Conservation (phyloP, 352 stramenopile genomes). For the Pythium monospermum region DNA sequence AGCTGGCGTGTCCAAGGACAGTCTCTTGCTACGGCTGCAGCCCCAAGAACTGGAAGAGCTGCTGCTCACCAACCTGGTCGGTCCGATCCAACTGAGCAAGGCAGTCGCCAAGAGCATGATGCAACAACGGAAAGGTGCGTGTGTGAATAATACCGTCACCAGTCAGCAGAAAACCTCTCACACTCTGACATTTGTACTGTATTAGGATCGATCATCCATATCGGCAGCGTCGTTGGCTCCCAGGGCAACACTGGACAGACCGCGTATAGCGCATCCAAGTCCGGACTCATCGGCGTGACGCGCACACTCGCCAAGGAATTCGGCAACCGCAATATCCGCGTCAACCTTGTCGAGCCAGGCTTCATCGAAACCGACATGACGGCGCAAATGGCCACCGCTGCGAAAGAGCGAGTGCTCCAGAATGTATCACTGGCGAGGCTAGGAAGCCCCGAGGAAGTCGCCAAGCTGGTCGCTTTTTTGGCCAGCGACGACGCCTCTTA, state of each 20-base stretch:
- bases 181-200: background rate
- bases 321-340: constrained; percentile 73
- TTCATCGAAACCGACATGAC: constrained; percentile 87
- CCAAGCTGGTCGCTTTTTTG: constrained; percentile 76
- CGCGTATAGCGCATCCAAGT: constrained; percentile 81
- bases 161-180: constrained; percentile 27
- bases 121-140: constrained; percentile 40
- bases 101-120: constrained; percentile 76
- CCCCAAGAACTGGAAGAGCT: constrained; percentile 60
- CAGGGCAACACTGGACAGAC: constrained; percentile 73
- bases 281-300: constrained; percentile 66
- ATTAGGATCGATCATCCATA: constrained; percentile 50
- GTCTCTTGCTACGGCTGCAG: constrained; percentile 59
- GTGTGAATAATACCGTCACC: background rate
- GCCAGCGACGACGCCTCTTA: constrained; percentile 70
- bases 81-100: constrained; percentile 67
- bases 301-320: constrained; percentile 83
- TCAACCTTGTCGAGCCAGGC: constrained; percentile 85
- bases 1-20: constrained; percentile 64
- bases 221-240: constrained; percentile 79
- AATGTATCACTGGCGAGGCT: constrained; percentile 62
- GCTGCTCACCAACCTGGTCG: constrained; percentile 73
- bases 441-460: constrained; percentile 63
- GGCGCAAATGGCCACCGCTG: constrained; percentile 39
- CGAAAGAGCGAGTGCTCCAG: constrained; percentile 38